phyloP scores from a whole-genome alignment of 2,329 filamentous ascomycete genomes.

The Colletotrichum tamarilloi region DNA sequence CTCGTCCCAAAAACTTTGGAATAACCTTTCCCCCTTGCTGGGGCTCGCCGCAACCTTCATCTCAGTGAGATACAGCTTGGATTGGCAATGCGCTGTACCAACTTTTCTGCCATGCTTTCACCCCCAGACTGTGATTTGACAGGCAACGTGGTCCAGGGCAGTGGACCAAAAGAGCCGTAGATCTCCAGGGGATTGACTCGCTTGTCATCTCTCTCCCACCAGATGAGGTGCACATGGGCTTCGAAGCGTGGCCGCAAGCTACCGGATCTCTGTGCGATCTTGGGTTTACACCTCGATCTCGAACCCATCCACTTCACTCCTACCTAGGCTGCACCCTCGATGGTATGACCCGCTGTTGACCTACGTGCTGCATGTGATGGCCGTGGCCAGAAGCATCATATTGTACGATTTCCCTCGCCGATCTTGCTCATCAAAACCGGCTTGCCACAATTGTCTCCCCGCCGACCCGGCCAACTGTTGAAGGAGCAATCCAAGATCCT shows the following conservation, averaged over 20 bases:
- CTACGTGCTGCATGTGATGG: constrained; percentile 13
- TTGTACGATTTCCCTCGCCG: neutral
- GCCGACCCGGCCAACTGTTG: constrained; percentile 4
- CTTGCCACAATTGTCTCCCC: constrained; percentile 11
- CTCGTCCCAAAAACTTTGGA: neutral
- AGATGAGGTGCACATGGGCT: constrained; percentile 5
- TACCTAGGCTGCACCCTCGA: neutral
- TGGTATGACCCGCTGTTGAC: neutral
- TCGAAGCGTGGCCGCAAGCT: constrained; percentile 9
- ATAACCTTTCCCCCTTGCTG: neutral
- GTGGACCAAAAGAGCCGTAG: constrained; percentile 11
- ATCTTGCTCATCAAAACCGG: constrained; percentile 8
- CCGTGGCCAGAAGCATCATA: constrained; percentile 7
- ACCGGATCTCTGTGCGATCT: constrained; percentile 17
- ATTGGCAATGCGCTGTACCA: neutral
- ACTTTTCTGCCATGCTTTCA: constrained; percentile 8
- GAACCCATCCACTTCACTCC: neutral
- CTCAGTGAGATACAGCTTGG: neutral
- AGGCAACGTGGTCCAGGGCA: constrained; percentile 14
- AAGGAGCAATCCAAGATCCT: neutral
- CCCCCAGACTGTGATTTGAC: neutral
- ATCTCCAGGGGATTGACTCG: constrained; percentile 23
- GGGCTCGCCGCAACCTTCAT: neutral
- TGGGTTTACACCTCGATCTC: constrained; percentile 15
- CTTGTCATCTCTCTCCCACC: neutral